Percentiles rank a stretch among this genome's conserved stretches.
Conservation (phyloP, 805 yeast genomes). For the Nakazawaea populi region DNA sequence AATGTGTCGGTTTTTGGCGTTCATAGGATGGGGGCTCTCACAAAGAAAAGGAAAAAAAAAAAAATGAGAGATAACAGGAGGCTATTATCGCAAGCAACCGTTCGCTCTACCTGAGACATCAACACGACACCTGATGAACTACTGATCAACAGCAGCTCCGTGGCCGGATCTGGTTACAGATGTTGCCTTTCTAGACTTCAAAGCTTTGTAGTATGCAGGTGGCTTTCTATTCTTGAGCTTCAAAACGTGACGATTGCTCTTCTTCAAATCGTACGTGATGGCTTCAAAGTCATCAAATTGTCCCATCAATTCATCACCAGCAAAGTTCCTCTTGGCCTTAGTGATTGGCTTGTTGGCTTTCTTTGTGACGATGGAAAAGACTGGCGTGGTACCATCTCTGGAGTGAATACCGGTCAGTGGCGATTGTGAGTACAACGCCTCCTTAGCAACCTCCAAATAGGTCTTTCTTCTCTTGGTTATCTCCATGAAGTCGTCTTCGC, state of each 20-base stretch:
- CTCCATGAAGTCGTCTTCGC: constrained; percentile 10
- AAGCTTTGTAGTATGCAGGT: constrained; percentile 6
- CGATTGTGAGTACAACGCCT: constrained; percentile 1
- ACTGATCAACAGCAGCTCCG: background rate
- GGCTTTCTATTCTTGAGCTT: constrained; percentile 9
- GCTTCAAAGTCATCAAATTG: constrained; percentile 1
- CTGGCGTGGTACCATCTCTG: background rate
- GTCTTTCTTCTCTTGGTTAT: constrained; percentile 9
- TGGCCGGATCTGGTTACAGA: background rate
- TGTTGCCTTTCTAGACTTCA: constrained; percentile 1
- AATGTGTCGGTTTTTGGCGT: too few species aligned
- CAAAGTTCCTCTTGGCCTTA: background rate
- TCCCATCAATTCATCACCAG: background rate
- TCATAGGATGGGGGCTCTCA: too few species aligned
- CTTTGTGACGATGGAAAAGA: constrained; percentile 3
- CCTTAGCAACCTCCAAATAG: constrained; percentile 9
- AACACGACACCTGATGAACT: background rate
- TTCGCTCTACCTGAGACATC: background rate
- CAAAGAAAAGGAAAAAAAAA: too few species aligned
- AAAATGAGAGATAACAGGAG: too few species aligned
- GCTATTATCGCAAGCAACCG: too few species aligned
- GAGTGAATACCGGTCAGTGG: background rate
- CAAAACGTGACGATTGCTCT: constrained; percentile 7
- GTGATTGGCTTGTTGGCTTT: background rate
- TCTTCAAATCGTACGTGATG: constrained; percentile 11